Base-by-base conservation (phyloP, 768 basidiomycete species). In the Suillus hirtellus region DNA sequence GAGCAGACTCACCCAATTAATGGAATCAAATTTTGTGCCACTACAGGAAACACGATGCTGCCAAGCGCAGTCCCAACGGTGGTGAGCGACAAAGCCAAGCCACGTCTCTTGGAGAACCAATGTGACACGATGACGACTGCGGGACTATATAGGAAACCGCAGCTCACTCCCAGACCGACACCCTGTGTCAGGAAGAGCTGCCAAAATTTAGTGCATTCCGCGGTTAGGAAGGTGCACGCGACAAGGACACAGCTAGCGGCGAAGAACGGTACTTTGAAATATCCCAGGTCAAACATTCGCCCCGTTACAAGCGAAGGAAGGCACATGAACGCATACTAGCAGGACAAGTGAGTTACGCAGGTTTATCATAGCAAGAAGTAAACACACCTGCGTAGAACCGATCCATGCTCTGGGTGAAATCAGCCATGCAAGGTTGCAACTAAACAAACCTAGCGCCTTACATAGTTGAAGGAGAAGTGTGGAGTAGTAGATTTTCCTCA, bases 101-200 rank as follows among this genome's bases (percentile, higher is more conserved):
- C 82, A 44, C 84, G 77, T 38, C 76, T 79, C 62, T 77, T 82
- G 10, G 56, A 83, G 77, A 91, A 92, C 90, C 90, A 93, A 70
- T 92, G 90, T 1, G 87, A 82, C 1, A 89, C 71, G 31, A 89
- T 77, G 1, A 84, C 83, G 8, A 85, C 74, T 2, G 84, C 81
- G 0, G 87, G 86, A 4, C 53, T 87, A 90, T 7, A 91, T 77
- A 37, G 35, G 7, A 86, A 75, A 2, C 89, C 89, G 44, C 77
- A 78, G 11, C 80, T 79, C 8, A 90, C 86, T n/a, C 91, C 91
- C 11, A 86, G 74, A 0, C 82, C 82, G 47, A 93, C 67, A 0
- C 91, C 91, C 71, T 93, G 91, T 64, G 84, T 90, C 0, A 93
- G 79, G 24, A 93, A 68, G 67, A 92, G 88, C 10, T 93, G 89